A percentile compares a stretch with the other conserved stretches of the same genome.
phyloP scores from a whole-genome alignment of 116 monocot species.

The Posidonia oceanica region DNA sequence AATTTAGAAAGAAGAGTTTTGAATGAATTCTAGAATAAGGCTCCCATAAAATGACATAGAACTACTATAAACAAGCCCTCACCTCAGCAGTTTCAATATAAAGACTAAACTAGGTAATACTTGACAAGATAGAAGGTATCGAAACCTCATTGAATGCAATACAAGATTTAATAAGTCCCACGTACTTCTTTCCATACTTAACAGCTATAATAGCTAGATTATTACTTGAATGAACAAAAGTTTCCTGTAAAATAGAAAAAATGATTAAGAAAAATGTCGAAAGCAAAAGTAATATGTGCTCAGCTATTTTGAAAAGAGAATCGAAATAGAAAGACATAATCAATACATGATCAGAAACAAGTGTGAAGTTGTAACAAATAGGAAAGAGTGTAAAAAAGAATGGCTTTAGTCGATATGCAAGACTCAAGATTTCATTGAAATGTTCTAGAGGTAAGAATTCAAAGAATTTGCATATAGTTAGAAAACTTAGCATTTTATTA shows the following conservation, averaged over 20 bases:
- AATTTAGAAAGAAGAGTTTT: neutral
- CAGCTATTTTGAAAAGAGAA: too few species aligned
- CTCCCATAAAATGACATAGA: neutral
- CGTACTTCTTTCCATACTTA: slow-evolving; percentile 10
- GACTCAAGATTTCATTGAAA: too few species aligned
- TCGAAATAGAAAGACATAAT: too few species aligned
- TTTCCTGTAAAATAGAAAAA: slow-evolving; percentile 24
- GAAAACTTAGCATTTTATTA: too few species aligned
- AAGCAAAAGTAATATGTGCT: too few species aligned
- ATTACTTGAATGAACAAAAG: slow-evolving; percentile 33
- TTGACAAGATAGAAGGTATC: slow-evolving; percentile 29
- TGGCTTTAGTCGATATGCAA: too few species aligned
- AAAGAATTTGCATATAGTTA: too few species aligned
- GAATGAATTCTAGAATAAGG: too few species aligned
- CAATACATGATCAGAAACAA: too few species aligned
- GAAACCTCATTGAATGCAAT: slow-evolving; percentile 41
- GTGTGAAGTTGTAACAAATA: too few species aligned
- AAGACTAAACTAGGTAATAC: slow-evolving; percentile 18
- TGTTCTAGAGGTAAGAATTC: too few species aligned
- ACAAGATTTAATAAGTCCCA: slow-evolving; percentile 26
- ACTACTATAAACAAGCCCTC: neutral
- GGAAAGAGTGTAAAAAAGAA: too few species aligned
- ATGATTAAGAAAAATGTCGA: neutral
- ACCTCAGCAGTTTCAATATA: slow-evolving; percentile 49
- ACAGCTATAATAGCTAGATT: slow-evolving; percentile 23